phyloP scores from a whole-genome alignment of 1,284 basidiomycete species.

The Rhizoctonia solani region DNA sequence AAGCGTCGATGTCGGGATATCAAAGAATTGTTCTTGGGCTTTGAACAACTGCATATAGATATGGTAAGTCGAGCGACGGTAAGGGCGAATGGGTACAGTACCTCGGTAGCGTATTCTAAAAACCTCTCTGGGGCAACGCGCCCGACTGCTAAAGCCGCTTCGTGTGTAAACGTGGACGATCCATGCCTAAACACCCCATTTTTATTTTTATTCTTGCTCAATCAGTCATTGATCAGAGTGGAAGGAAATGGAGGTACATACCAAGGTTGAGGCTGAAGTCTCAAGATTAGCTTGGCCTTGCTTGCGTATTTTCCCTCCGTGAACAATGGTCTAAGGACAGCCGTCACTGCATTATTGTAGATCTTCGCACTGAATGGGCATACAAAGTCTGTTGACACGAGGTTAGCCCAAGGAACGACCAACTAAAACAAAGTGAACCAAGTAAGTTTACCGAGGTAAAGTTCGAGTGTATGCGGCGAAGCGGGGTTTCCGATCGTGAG shows the following conservation, averaged over 20 bases:
- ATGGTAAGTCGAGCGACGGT: slow-evolving; percentile 37
- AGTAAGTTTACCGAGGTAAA: slow-evolving; percentile 81
- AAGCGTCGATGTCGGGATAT: slow-evolving; percentile 70
- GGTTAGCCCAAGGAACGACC: slow-evolving; percentile 34
- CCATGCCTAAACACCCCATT: slow-evolving; percentile 61
- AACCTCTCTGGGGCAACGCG: slow-evolving; percentile 73
- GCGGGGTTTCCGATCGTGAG: slow-evolving; percentile 68
- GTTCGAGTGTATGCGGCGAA: slow-evolving; percentile 82
- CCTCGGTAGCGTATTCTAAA: slow-evolving; percentile 73
- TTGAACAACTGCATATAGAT: slow-evolving; percentile 65
- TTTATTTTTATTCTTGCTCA: not conserved
- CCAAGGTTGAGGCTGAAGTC: slow-evolving; percentile 75
- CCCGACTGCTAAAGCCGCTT: slow-evolving; percentile 79
- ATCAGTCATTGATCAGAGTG: too few relatives aligned
- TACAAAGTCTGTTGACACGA: slow-evolving; percentile 37
- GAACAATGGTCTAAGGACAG: slow-evolving; percentile 62
- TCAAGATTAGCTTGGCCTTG: slow-evolving; percentile 77
- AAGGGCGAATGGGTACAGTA: slow-evolving; percentile 46
- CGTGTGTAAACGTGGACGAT: slow-evolving; percentile 73
- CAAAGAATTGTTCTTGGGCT: slow-evolving; percentile 75
- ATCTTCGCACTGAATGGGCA: slow-evolving; percentile 59
- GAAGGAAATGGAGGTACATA: slow-evolving; percentile 42
- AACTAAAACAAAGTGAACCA: too few relatives aligned
- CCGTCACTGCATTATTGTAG: slow-evolving; percentile 58
- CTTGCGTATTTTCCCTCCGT: slow-evolving; percentile 68